Conservation (phyloP, 2,329 filamentous ascomycete genomes). For the Penicillium sumatraense region DNA sequence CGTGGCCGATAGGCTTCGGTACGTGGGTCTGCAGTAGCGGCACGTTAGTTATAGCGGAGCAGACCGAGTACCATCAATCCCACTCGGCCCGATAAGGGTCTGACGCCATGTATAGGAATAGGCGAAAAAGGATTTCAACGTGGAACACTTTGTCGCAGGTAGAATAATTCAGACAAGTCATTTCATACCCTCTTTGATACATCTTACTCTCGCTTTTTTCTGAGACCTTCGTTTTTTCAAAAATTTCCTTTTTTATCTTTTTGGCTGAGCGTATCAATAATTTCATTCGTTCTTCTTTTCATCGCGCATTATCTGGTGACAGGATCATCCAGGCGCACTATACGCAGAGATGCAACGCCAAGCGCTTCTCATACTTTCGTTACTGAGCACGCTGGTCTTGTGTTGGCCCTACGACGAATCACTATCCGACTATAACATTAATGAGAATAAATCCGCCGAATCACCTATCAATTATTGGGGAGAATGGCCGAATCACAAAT, state of each 20-base stretch:
- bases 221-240: background rate
- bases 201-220: background rate
- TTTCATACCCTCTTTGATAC: background rate
- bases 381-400: slow-evolving; percentile 32
- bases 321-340: background rate
- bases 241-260: background rate
- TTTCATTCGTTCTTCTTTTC: background rate
- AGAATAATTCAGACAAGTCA: background rate
- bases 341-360: background rate
- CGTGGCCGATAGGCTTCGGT: background rate
- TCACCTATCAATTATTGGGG: slow-evolving; percentile 63
- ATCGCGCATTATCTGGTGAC: background rate
- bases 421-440: slow-evolving; percentile 63
- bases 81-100: slow-evolving; percentile 1
- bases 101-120: background rate
- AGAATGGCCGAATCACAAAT: slow-evolving; percentile 57
- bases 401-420: slow-evolving; percentile 55
- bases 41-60: background rate
- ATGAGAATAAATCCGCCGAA: slow-evolving; percentile 60
- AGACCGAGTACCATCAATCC: background rate
- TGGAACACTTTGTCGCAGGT: background rate
- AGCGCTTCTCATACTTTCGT: slow-evolving; percentile 12
- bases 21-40: background rate
- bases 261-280: slow-evolving; percentile 1
- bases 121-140: background rate